Evolutionary conservation across 148 eudicot genomes (phyloP).

Genomic region (Pouteria glomerata): DNA sequence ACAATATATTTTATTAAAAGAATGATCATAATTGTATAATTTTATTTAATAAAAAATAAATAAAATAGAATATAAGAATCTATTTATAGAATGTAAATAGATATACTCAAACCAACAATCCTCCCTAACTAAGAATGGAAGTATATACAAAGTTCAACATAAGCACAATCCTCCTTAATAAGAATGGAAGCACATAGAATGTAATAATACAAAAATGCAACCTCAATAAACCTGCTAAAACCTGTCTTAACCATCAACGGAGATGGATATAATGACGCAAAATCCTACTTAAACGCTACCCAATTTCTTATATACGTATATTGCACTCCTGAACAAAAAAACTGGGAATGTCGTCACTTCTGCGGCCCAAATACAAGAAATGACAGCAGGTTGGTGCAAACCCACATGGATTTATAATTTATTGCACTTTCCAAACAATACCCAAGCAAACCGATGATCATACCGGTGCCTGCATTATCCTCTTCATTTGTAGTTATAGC

Average conservation of each 20-base stretch:
- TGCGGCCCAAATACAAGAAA: not conserved
- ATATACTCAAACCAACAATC: no score
- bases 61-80: no score
- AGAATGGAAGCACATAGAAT: no score
- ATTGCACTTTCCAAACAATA: not conserved
- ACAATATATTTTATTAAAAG: no score
- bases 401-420: not conserved
- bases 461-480: not conserved
- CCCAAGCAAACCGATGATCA: no score
- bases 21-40: no score
- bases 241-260: not conserved
- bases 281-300: not conserved
- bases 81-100: no score
- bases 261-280: not conserved
- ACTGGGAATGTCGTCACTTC: not conserved
- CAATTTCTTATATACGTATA: not conserved
- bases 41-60: no score
- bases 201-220: not conserved
- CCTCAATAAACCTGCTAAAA: not conserved
- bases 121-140: no score
- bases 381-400: no score
- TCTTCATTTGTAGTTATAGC: not conserved
- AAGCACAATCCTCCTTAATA: not conserved
- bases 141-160: not conserved
- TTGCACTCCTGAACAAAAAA: not conserved